Percentiles rank a stretch among this genome's conserved stretches.
Conservation (phyloP, 495 filamentous ascomycete species). For the Aspergillus cavernicola region DNA sequence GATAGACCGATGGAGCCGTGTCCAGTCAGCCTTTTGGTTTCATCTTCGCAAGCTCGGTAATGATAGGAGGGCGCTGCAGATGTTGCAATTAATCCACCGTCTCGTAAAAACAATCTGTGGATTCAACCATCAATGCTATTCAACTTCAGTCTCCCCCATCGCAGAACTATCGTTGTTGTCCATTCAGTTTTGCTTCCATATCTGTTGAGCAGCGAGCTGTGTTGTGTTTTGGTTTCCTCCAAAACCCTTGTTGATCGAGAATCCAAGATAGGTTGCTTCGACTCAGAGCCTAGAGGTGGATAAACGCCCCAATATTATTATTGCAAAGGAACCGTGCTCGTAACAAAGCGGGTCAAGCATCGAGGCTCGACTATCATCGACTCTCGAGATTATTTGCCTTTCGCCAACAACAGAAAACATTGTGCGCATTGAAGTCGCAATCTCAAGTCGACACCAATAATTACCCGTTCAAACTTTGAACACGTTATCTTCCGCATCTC, state of each 20-base stretch:
- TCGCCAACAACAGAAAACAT: no score
- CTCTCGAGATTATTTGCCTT: not conserved
- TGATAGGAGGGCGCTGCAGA: slow-evolving; percentile 13
- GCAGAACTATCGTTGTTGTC: not conserved
- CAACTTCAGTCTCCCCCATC: not conserved
- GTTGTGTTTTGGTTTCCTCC: no score
- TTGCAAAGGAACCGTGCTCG: slow-evolving; percentile 13
- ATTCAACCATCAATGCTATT: slow-evolving; percentile 5
- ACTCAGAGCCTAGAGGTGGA: no score
- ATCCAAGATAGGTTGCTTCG: no score
- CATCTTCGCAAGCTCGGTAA: slow-evolving; percentile 16
- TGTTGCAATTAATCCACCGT: slow-evolving; percentile 18
- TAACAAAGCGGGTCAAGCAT: slow-evolving; percentile 15
- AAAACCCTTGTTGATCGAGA: not conserved
- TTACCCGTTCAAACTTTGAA: not conserved
- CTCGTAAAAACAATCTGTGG: slow-evolving; percentile 18
- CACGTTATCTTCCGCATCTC: slow-evolving; percentile 1
- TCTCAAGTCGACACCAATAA: no score
- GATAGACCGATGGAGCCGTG: slow-evolving; percentile 10
- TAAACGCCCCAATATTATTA: no score
- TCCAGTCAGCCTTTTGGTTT: slow-evolving; percentile 19
- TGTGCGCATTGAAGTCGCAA: no score
- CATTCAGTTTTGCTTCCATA: not conserved
- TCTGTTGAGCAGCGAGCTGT: no score
- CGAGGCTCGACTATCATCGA: slow-evolving; percentile 7